These are phyloP conservation scores for Curvularia spicifera DNA, from an alignment of 2,329 filamentous ascomycete species.

Conservation along the genomic window DNA sequence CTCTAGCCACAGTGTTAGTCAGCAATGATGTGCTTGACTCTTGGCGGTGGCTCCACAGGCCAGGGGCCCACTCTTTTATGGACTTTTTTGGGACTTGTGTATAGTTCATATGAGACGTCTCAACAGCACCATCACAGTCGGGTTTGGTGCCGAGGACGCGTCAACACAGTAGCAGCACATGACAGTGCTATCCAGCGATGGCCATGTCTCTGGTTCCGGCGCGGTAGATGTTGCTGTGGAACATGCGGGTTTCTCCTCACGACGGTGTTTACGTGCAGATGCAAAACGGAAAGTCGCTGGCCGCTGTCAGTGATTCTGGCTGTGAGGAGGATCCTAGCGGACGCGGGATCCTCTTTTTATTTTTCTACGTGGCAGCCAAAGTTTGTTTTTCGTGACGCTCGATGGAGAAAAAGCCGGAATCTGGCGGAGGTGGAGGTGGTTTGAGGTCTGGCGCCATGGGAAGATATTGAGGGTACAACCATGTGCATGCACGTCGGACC, in stretches of 20 bases:
- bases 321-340: not conserved
- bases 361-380: not conserved
- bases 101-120: not conserved
- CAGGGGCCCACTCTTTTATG: not conserved
- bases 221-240: not conserved
- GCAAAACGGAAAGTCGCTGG: not conserved
- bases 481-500: conserved; percentile 1
- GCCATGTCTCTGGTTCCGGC: not conserved
- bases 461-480: not conserved
- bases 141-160: not conserved
- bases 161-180: not conserved
- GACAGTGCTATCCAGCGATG: not conserved
- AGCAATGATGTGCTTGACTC: not conserved
- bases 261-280: not conserved
- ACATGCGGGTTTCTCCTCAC: not conserved
- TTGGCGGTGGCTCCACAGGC: not conserved
- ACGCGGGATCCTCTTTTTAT: not conserved
- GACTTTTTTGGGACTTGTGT: not conserved
- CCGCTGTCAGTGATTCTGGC: not conserved
- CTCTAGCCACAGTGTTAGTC: not conserved
- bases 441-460: not conserved
- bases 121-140: not conserved
- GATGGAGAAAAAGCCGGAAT: not conserved
- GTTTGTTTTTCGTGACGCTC: not conserved
- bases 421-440: not conserved